Evolutionary conservation across 73 alveolate species (phyloP).

Genomic region (Effrenium voratum): DNA sequence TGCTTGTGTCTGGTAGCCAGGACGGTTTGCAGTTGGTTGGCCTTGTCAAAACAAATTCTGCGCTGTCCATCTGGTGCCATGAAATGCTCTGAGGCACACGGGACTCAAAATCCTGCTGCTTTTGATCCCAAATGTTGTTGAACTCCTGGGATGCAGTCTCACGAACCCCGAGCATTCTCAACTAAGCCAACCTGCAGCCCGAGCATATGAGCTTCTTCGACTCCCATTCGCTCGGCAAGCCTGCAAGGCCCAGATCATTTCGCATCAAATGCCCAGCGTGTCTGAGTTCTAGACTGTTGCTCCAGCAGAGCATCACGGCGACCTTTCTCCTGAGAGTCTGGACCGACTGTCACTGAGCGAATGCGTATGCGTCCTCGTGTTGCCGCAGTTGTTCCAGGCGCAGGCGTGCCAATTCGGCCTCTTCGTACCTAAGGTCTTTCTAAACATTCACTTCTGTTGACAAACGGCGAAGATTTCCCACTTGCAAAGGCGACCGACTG

Average conservation of each 20-base stretch:
- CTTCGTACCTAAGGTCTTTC: conserved; percentile 28
- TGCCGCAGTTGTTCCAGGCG: conserved; percentile 77
- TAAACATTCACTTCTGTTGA: not conserved
- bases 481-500: not conserved
- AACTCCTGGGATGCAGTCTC: conserved; percentile 40
- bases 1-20: conserved; percentile 85
- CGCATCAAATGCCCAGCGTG: not conserved
- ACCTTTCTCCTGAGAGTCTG: conserved; percentile 20
- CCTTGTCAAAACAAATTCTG: no score
- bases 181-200: conserved; percentile 48
- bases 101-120: conserved; percentile 72
- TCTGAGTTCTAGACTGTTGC: conserved; percentile 3
- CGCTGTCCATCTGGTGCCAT: no score
- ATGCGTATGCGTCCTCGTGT: conserved; percentile 34
- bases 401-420: conserved; percentile 86
- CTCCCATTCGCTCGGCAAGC: conserved; percentile 92
- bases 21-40: conserved; percentile 52
- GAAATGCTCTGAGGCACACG: no score
- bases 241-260: not conserved
- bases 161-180: not conserved
- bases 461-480: not conserved
- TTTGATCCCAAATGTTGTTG: conserved; percentile 87
- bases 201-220: conserved; percentile 90
- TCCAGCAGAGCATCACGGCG: conserved; percentile 87
- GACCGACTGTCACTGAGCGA: not conserved